These are phyloP conservation scores for Sistotremastrum suecicum DNA, from an alignment of 768 basidiomycete genomes.

Conservation along the genomic window DNA sequence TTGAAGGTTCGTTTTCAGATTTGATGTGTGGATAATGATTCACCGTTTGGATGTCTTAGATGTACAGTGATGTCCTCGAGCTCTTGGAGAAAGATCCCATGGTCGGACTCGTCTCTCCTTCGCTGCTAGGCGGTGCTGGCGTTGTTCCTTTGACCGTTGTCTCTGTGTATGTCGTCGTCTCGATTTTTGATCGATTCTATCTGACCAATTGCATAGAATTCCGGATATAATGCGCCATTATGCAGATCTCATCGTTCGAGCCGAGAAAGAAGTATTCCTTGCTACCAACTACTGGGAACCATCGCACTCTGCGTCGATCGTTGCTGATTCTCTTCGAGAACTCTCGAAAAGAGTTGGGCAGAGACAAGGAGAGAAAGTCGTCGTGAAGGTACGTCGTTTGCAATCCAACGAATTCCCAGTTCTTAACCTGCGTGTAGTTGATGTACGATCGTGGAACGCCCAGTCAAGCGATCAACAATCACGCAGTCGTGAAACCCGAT, in stretches of 20 bases:
- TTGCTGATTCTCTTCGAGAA: constrained; percentile 34
- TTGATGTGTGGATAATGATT: neutral
- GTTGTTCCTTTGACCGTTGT: constrained; percentile 49
- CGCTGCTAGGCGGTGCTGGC: constrained; percentile 46
- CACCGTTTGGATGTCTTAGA: constrained; percentile 19
- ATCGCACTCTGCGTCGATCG: constrained; percentile 33
- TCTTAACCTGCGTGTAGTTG: constrained; percentile 11
- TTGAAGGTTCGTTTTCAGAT: constrained; percentile 29
- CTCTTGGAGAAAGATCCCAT: constrained; percentile 40
- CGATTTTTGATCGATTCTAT: neutral
- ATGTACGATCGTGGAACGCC: constrained; percentile 56
- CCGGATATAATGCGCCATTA: constrained; percentile 67
- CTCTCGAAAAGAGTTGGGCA: constrained; percentile 33
- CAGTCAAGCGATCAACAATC: constrained; percentile 36
- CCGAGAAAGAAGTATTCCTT: constrained; percentile 49
- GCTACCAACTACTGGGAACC: constrained; percentile 53
- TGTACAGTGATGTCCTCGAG: constrained; percentile 49
- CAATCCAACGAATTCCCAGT: too few relatives aligned
- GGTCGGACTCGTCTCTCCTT: constrained; percentile 44
- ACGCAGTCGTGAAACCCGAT: constrained; percentile 29
- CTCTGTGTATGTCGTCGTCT: constrained; percentile 27
- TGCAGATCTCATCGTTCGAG: constrained; percentile 43
- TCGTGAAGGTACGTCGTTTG: constrained; percentile 29
- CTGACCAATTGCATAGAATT: constrained; percentile 24
- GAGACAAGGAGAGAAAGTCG: constrained; percentile 29